These are phyloP conservation scores for Auricularia auricula-judae DNA, from an alignment of 768 basidiomycete genomes.

Conservation along the genomic window DNA sequence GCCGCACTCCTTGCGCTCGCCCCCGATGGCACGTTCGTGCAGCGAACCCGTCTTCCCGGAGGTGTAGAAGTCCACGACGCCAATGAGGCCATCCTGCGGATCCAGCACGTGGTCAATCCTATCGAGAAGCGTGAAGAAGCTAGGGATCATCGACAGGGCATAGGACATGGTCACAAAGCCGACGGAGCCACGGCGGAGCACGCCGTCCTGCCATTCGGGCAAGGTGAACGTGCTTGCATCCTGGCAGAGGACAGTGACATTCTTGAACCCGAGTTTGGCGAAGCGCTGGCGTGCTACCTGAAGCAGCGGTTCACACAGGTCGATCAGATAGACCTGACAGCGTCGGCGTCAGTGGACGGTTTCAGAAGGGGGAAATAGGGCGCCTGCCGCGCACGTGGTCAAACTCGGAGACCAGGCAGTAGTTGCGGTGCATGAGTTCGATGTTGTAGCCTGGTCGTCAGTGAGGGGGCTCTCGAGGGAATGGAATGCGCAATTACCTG, in stretches of 20 bases:
- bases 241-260: constrained; percentile 60
- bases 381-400: constrained; percentile 20
- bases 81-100: constrained; percentile 45
- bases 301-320: constrained; percentile 61
- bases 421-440: constrained; percentile 56
- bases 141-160: constrained; percentile 40
- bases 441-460: constrained; percentile 45
- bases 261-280: constrained; percentile 55
- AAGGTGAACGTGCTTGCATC: constrained; percentile 59
- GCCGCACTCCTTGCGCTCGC: constrained; percentile 44
- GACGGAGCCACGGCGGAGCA: constrained; percentile 44
- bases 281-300: constrained; percentile 62
- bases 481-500: constrained; percentile 25
- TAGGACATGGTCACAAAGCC: constrained; percentile 33
- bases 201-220: constrained; percentile 39
- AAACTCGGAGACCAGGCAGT: constrained; percentile 41
- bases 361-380: not conserved
- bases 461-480: not conserved
- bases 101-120: constrained; percentile 54
- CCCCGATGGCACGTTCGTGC: constrained; percentile 53
- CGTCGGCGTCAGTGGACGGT: not conserved
- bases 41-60: constrained; percentile 42
- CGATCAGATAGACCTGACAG: constrained; percentile 45
- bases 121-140: constrained; percentile 56
- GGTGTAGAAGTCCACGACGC: constrained; percentile 69